Evolutionary conservation across 352 stramenopile species (phyloP).

Genomic region (Globisporangium lucens): DNA sequence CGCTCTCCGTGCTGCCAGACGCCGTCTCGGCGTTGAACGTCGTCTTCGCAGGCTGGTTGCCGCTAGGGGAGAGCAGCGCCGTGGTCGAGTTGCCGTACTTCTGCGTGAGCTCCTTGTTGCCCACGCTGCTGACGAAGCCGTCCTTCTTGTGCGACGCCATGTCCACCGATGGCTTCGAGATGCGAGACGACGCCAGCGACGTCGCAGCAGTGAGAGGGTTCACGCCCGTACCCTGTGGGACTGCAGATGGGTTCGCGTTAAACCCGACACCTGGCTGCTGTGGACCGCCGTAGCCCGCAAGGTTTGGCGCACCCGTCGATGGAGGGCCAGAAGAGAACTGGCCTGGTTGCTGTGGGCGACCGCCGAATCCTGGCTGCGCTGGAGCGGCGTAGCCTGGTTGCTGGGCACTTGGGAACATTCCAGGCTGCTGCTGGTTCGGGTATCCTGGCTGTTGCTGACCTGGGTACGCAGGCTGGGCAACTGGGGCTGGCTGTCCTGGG

Average conservation of each 20-base stretch:
- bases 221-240: constrained; percentile 65
- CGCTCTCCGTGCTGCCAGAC: constrained; percentile 69
- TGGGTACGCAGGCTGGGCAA: constrained; percentile 8
- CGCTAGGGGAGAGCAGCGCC: constrained; percentile 56
- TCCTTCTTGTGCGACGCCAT: constrained; percentile 82
- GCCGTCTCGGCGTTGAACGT: constrained; percentile 46
- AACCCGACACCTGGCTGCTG: constrained; percentile 35
- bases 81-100: constrained; percentile 84
- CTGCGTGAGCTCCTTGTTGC: constrained; percentile 82
- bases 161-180: constrained; percentile 78
- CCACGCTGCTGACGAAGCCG: constrained; percentile 79
- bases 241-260: constrained; percentile 29
- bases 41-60: constrained; percentile 24
- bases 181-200: constrained; percentile 64
- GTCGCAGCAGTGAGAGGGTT: constrained; percentile 58
- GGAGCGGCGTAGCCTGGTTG: constrained; percentile 36
- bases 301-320: constrained; percentile 28
- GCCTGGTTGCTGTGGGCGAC: constrained; percentile 32
- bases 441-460: constrained; percentile 31
- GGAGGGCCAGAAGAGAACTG: constrained; percentile 50
- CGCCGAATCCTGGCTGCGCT: constrained; percentile 31
- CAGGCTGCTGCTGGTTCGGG: constrained; percentile 32
- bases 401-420: constrained; percentile 18
- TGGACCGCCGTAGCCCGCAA: constrained; percentile 27
- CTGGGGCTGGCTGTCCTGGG: constrained; percentile 13